Conservation (phyloP, 495 filamentous ascomycete genomes). For the Podospora sp. region DNA sequence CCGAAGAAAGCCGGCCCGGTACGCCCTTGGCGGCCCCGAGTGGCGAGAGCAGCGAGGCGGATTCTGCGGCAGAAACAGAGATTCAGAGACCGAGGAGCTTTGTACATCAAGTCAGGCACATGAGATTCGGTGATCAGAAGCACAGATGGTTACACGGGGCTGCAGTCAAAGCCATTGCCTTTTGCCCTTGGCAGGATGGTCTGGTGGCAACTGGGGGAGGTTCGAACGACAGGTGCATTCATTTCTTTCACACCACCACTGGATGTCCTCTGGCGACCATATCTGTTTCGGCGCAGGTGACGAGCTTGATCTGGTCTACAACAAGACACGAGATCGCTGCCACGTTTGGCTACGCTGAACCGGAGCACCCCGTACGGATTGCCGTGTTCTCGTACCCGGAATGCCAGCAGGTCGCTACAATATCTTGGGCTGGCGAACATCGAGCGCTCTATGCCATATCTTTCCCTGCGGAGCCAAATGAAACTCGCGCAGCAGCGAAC, state of each 20-base stretch:
- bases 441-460: conserved; percentile 74
- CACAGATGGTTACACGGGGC: conserved; percentile 79
- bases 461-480: conserved; percentile 62
- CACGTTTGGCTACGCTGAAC: conserved; percentile 94
- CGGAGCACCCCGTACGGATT: conserved; percentile 87
- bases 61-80: conserved; percentile 19
- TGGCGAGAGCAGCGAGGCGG: conserved; percentile 13
- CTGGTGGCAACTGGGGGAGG: conserved; percentile 91
- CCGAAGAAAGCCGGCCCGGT: not conserved
- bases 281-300: conserved; percentile 90
- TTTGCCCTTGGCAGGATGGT: conserved; percentile 91
- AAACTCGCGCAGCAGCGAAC: conserved; percentile 19
- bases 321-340: conserved; percentile 85
- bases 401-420: conserved; percentile 82
- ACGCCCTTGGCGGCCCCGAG: not conserved
- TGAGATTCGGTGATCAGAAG: conserved; percentile 59
- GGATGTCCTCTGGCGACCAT: conserved; percentile 88
- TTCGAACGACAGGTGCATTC: conserved; percentile 90
- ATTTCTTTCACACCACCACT: conserved; percentile 89
- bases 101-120: conserved; percentile 25
- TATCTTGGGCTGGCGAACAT: conserved; percentile 85
- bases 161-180: conserved; percentile 95
- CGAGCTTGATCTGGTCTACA: conserved; percentile 86
- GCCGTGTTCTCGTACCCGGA: conserved; percentile 96
- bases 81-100: not conserved